Conservation (phyloP, 2,329 filamentous ascomycete species). For the Hypoxylon sp. region DNA sequence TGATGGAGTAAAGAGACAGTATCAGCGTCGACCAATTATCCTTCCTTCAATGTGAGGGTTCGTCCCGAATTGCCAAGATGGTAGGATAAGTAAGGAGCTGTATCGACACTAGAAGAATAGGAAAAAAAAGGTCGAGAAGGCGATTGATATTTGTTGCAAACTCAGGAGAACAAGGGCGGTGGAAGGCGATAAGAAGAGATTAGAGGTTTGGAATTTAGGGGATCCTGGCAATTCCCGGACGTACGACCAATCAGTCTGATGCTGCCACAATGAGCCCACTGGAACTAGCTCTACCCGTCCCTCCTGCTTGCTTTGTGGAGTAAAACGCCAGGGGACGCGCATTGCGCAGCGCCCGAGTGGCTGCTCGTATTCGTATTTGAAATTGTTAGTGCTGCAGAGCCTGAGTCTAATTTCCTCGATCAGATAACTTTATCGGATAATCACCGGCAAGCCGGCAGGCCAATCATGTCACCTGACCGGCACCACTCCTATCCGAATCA, state of each 20-base stretch:
- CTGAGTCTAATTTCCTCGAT: conserved; percentile 20
- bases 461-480: conserved; percentile 36
- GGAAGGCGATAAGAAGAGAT: conserved; percentile 48
- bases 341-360: conserved; percentile 8
- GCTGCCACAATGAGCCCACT: conserved; percentile 53
- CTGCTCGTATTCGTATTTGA: conserved; percentile 44
- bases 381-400: conserved; percentile 21
- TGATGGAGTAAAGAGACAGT: conserved; percentile 37
- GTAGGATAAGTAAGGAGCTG: conserved; percentile 22
- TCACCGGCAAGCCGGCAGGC: conserved; percentile 7
- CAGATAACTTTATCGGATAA: conserved; percentile 43
- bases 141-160: conserved; percentile 37
- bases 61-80: conserved; percentile 3
- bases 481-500: conserved; percentile 19
- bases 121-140: conserved; percentile 35
- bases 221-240: conserved; percentile 38
- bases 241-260: conserved; percentile 51
- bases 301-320: conserved; percentile 29
- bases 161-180: conserved; percentile 38
- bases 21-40: conserved; percentile 14
- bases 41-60: conserved; percentile 10
- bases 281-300: conserved; percentile 48
- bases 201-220: conserved; percentile 41
- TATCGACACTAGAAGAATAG: conserved; percentile 14
- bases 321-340: conserved; percentile 30